Percentiles rank a stretch among this genome's conserved stretches.
Conservation (phyloP, 768 basidiomycete species). For the Lenzites betulinus region DNA sequence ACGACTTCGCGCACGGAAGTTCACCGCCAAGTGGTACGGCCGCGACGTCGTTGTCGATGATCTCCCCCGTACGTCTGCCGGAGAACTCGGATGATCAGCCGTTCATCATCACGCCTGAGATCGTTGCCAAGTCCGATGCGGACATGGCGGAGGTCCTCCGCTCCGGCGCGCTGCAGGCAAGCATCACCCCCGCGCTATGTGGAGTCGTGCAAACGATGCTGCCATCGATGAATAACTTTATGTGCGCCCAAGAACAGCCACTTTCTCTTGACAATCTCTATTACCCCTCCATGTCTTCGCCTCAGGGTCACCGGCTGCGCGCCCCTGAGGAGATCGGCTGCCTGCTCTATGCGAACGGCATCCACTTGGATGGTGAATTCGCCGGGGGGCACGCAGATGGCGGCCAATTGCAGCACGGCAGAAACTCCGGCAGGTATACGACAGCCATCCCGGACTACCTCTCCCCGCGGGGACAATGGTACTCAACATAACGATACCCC, state of each 20-base stretch:
- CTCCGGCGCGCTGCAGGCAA: slow-evolving; percentile 30
- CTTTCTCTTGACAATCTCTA: neutral
- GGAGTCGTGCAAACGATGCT: neutral
- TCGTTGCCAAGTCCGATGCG: slow-evolving; percentile 30
- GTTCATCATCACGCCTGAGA: slow-evolving; percentile 33
- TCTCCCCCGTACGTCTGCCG: slow-evolving; percentile 8
- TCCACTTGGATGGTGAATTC: neutral
- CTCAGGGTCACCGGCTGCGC: neutral
- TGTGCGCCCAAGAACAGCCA: neutral
- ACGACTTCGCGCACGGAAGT: slow-evolving; percentile 17
- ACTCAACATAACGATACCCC: slow-evolving; percentile 5
- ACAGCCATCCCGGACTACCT: slow-evolving; percentile 6
- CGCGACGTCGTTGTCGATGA: slow-evolving; percentile 18
- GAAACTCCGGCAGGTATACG: neutral
- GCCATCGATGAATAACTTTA: neutral
- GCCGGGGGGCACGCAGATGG: neutral
- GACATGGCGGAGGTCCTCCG: slow-evolving; percentile 29
- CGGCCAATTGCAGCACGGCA: neutral
- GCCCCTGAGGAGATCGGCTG: neutral
- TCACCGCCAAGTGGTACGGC: slow-evolving; percentile 19
- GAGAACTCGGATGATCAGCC: slow-evolving; percentile 29
- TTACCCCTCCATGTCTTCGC: neutral
- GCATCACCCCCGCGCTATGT: slow-evolving; percentile 25
- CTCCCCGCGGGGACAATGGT: slow-evolving; percentile 8
- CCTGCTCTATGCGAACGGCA: neutral